These are phyloP conservation scores for Eucalyptus paniculata DNA, from an alignment of 345 rosid species.

Conservation along the genomic window DNA sequence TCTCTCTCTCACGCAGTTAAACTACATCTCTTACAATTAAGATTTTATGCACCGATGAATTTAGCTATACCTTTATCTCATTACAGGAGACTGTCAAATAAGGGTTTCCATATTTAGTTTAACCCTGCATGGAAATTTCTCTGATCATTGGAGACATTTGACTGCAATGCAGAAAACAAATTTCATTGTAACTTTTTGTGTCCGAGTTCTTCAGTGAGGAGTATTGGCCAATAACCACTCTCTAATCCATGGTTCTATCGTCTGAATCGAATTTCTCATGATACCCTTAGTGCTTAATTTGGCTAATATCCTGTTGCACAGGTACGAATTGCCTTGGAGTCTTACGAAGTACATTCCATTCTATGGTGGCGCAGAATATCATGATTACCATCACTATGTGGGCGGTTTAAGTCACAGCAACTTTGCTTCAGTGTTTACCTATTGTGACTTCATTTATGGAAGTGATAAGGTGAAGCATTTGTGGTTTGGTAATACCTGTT, in stretches of 20 bases:
- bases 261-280: neutral
- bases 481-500: neutral
- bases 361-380: conserved; percentile 93
- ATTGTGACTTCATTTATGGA: conserved; percentile 94
- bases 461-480: conserved; percentile 61
- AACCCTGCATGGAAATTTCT: neutral
- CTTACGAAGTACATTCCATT: conserved; percentile 84
- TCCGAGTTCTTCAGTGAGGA: neutral
- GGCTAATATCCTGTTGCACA: neutral
- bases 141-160: neutral
- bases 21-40: neutral
- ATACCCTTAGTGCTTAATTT: neutral
- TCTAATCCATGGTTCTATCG: neutral
- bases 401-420: conserved; percentile 98
- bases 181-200: neutral
- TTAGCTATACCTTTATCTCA: neutral
- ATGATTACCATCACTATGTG: conserved; percentile 96
- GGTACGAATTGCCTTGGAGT: conserved; percentile 90
- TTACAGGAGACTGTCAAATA: neutral
- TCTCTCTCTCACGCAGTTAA: neutral
- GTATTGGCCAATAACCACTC: neutral
- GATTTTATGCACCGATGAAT: neutral
- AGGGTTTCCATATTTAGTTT: neutral
- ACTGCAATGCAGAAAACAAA: neutral
- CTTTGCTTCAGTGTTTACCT: conserved; percentile 97